Evolutionary conservation across 2,329 filamentous ascomycete species (phyloP), one percentile per base, ranked within the genome.

Genomic region (Sporothrix brasiliensis): DNA sequence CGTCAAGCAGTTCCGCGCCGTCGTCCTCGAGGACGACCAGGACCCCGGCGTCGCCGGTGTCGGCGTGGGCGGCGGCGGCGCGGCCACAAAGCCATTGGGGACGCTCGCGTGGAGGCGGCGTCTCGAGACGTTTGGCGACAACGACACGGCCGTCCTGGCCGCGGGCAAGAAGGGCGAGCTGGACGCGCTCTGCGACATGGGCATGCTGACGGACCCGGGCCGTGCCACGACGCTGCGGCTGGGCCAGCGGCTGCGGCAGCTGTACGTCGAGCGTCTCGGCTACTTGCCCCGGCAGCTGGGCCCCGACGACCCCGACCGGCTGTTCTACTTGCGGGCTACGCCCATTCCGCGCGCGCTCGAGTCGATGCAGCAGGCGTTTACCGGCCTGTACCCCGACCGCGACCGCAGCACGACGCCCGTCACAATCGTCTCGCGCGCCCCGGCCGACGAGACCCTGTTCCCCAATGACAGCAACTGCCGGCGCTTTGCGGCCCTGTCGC

Each of bases 151-250:
- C 3, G 82, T 90, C 39, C 81, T 93, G 63, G 91, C 91, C 9
- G 79, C 85, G 1, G 92, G 92, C 0, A 87, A 90, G 7, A 79
- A 81, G 0, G 90, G 89, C 72, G 87, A 92, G 77, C 84, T 90
- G n/a, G 92, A 97, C 78, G 86, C 85, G 54, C 86, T 98, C 72
- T 99, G 94, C 84, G 91, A 90, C 79, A 85, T 87, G 78, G 87
- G 92, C 75, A 90, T 91, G 83, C 83, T 94, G 75, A 94, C 92
- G 27, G 91, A 94, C 78, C 85, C 84, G 75, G 92, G 92, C 68
- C 87, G 92, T 52, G 84, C 88, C 77, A 92, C 91, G 1, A 94
- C 92, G 0, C 88, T 87, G 76, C 83, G 86, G 16, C 85, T 94
- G 0, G 92, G 92, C 27, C 80, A 82, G 70, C 87, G 92, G 63